Percentiles rank a stretch among this genome's conserved stretches.
Conservation (phyloP, 495 filamentous ascomycete genomes). For the Jackrogersella minutella region DNA sequence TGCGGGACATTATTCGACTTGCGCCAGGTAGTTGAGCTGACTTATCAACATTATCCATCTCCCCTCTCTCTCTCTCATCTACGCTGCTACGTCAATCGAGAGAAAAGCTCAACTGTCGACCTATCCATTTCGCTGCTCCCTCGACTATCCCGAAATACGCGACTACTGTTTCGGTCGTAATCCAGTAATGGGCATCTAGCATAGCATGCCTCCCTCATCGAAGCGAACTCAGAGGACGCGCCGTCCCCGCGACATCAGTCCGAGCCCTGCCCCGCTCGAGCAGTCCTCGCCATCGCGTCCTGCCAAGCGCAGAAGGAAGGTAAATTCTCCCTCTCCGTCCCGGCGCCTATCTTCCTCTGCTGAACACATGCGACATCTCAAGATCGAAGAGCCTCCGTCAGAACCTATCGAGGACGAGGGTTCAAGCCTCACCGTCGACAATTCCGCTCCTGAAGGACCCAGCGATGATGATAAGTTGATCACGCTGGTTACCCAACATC, state of each 20-base stretch:
- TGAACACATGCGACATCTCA: slow-evolving; percentile 21
- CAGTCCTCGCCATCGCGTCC: slow-evolving; percentile 75
- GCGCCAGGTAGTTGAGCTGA: slow-evolving; percentile 3
- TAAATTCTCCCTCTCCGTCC: slow-evolving; percentile 49
- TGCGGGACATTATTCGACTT: not conserved
- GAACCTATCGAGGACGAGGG: slow-evolving; percentile 51
- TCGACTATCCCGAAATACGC: not conserved
- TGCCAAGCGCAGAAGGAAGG: slow-evolving; percentile 79
- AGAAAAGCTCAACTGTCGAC: not conserved
- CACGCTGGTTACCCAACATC: slow-evolving; percentile 73
- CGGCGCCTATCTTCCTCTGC: not conserved
- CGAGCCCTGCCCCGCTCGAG: slow-evolving; percentile 42
- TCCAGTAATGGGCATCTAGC: slow-evolving; percentile 29
- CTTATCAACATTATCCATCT: too few species aligned
- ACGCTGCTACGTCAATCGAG: not conserved
- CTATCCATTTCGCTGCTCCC: not conserved
- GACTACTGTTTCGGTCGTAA: not conserved
- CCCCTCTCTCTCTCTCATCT: slow-evolving; percentile 9
- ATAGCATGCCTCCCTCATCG: slow-evolving; percentile 55
- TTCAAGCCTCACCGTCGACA: slow-evolving; percentile 58
- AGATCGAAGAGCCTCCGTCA: slow-evolving; percentile 48
- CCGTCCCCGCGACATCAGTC: slow-evolving; percentile 51
- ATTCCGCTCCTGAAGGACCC: slow-evolving; percentile 51
- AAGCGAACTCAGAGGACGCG: slow-evolving; percentile 55
- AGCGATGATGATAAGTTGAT: slow-evolving; percentile 71